Percentiles rank a stretch among this genome's conserved stretches.
Evolutionary conservation across 1,139 yeast species (phyloP).

Genomic region (Geotrichum cucujoidarum): DNA sequence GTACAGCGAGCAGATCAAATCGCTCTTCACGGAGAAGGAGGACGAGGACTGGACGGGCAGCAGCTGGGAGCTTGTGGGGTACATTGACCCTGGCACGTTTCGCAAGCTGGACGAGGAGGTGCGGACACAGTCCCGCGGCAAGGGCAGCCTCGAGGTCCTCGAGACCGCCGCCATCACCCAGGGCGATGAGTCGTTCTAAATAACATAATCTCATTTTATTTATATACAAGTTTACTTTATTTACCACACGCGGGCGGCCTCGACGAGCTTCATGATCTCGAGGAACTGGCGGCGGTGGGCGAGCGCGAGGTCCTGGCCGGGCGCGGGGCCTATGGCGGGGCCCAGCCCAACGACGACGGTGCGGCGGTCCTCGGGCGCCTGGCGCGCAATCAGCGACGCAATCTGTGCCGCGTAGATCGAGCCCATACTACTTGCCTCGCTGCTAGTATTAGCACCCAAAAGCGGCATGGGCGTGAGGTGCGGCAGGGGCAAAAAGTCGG

Average conservation of each 20-base stretch:
- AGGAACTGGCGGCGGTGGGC: slow-evolving; percentile 34
- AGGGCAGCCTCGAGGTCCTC: slow-evolving; percentile 72
- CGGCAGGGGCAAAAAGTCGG: slow-evolving; percentile 32
- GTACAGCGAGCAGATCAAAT: slow-evolving; percentile 47
- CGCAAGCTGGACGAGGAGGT: slow-evolving; percentile 62
- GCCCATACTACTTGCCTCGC: slow-evolving; percentile 29
- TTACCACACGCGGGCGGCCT: slow-evolving; percentile 14
- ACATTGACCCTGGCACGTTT: slow-evolving; percentile 86
- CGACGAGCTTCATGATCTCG: slow-evolving; percentile 26
- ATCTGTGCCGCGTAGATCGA: slow-evolving; percentile 37
- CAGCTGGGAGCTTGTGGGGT: slow-evolving; percentile 59
- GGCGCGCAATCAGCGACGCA: slow-evolving; percentile 36
- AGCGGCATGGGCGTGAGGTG: slow-evolving; percentile 36
- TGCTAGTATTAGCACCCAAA: slow-evolving; percentile 33
- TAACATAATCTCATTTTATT: neutral
- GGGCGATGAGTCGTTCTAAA: slow-evolving; percentile 38
- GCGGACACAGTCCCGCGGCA: slow-evolving; percentile 48
- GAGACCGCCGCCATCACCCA: slow-evolving; percentile 86
- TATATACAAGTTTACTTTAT: neutral
- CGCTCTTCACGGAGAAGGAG: slow-evolving; percentile 50
- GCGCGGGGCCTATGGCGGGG: slow-evolving; percentile 32
- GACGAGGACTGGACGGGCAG: slow-evolving; percentile 45
- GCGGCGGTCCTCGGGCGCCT: slow-evolving; percentile 37
- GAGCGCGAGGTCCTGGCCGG: slow-evolving; percentile 24
- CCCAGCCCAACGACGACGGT: slow-evolving; percentile 38